Evolutionary conservation across 768 basidiomycete genomes (phyloP).

Genomic region (Boletus pseudo-olivaceus): DNA sequence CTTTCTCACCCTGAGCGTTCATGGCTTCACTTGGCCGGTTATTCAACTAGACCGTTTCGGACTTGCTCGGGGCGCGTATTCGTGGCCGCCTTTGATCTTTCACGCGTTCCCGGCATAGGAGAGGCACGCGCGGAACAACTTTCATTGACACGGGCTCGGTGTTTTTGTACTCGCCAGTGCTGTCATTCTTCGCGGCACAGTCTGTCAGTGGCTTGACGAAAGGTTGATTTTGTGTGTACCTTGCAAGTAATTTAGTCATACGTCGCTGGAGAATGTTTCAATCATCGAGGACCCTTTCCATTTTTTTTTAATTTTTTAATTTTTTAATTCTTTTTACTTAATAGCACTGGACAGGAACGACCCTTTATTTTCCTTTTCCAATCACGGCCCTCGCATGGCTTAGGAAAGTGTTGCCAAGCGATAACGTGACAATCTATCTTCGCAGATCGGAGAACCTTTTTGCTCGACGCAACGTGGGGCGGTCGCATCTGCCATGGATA

Average conservation of each 20-base stretch:
- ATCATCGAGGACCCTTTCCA: too few species aligned
- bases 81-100: too few species aligned
- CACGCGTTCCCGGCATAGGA: constrained; percentile 2
- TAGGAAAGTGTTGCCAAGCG: constrained; percentile 11
- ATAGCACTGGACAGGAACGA: not conserved
- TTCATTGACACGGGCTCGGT: constrained; percentile 11
- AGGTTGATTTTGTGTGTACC: too few species aligned
- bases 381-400: constrained; percentile 10
- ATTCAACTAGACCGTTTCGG: constrained; percentile 8
- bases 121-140: constrained; percentile 3
- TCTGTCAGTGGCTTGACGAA: too few species aligned
- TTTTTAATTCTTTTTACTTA: too few species aligned
- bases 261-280: too few species aligned
- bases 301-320: too few species aligned
- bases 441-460: too few species aligned
- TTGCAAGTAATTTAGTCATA: too few species aligned
- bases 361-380: constrained; percentile 14
- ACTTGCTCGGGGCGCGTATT: not conserved
- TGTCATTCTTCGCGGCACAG: constrained; percentile 7
- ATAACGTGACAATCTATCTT: constrained; percentile 25
- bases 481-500: constrained; percentile 30
- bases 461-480: constrained; percentile 25
- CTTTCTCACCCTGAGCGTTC: constrained; percentile 10
- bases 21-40: constrained; percentile 7
- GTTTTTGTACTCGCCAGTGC: not conserved